Evolutionary conservation across 352 stramenopile genomes (phyloP).

Genomic region (Globisporangium apiculatum): DNA sequence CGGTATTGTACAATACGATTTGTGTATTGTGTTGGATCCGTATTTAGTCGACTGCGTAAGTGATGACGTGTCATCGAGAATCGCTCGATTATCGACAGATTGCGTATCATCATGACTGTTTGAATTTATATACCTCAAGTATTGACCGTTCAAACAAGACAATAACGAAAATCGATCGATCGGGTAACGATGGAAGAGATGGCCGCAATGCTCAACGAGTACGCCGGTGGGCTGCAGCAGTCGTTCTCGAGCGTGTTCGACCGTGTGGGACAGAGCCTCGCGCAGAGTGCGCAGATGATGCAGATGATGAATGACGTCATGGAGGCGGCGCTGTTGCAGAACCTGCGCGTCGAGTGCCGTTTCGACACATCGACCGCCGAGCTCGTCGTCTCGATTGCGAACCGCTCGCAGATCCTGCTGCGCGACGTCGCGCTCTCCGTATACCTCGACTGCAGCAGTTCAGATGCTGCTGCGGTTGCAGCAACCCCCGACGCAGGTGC

Average conservation of each 20-base stretch:
- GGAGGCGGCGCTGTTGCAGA: slow-evolving; percentile 70
- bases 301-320: slow-evolving; percentile 83
- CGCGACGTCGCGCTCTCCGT: slow-evolving; percentile 21
- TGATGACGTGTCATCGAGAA: too few relatives aligned
- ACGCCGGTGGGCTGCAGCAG: slow-evolving; percentile 55
- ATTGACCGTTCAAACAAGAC: too few relatives aligned
- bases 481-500: neutral
- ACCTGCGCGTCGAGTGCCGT: slow-evolving; percentile 24
- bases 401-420: slow-evolving; percentile 55
- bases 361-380: slow-evolving; percentile 14
- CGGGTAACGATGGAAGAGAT: slow-evolving; percentile 48
- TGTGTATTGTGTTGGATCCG: too few relatives aligned
- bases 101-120: too few relatives aligned
- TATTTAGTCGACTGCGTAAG: too few relatives aligned
- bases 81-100: too few relatives aligned
- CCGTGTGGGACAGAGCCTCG: slow-evolving; percentile 56
- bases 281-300: slow-evolving; percentile 66
- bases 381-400: slow-evolving; percentile 32
- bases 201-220: slow-evolving; percentile 50
- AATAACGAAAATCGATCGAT: too few relatives aligned
- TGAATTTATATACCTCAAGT: too few relatives aligned
- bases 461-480: too few relatives aligned
- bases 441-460: slow-evolving; percentile 1
- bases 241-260: slow-evolving; percentile 69
- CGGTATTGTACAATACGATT: too few relatives aligned